Evolutionary conservation across 768 basidiomycete species (phyloP).

Genomic region (Kwoniella dendrophila): DNA sequence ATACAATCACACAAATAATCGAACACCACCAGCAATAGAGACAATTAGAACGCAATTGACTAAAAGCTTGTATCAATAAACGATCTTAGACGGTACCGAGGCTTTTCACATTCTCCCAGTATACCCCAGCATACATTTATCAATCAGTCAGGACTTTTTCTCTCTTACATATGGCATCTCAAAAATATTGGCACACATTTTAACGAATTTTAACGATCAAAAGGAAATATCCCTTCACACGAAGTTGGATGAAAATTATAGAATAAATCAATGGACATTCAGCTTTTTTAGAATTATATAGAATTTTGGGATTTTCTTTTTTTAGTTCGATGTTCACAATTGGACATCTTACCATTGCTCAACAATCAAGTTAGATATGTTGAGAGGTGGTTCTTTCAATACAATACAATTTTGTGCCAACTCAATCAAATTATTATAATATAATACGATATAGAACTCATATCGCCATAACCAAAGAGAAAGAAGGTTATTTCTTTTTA

Average conservation of each 20-base stretch:
- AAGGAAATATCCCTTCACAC: neutral
- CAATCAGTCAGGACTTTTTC: neutral
- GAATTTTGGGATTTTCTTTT: conserved; percentile 10
- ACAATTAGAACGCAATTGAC: conserved; percentile 5
- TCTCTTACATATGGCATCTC: neutral
- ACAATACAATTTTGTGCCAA: too few relatives aligned
- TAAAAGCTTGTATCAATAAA: conserved; percentile 28
- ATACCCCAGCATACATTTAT: conserved; percentile 18
- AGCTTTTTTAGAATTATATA: too few relatives aligned
- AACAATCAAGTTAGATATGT: too few relatives aligned
- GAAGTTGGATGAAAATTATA: neutral
- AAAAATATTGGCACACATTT: too few relatives aligned
- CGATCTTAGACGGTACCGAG: conserved; percentile 13
- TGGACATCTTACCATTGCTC: too few relatives aligned
- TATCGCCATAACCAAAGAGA: too few relatives aligned
- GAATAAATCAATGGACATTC: neutral
- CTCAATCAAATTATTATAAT: too few relatives aligned
- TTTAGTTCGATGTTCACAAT: too few relatives aligned
- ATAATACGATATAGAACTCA: too few relatives aligned
- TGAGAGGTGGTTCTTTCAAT: too few relatives aligned
- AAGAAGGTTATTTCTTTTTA: neutral
- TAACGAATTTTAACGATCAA: conserved; percentile 16
- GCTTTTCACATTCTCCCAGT: neutral
- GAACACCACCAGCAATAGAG: neutral
- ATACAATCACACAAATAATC: conserved; percentile 2